Evolutionary conservation across 164 flowering plant species (phyloP), one percentile per base, ranked within the genome.

Genomic region (Cinnamomum chago): DNA sequence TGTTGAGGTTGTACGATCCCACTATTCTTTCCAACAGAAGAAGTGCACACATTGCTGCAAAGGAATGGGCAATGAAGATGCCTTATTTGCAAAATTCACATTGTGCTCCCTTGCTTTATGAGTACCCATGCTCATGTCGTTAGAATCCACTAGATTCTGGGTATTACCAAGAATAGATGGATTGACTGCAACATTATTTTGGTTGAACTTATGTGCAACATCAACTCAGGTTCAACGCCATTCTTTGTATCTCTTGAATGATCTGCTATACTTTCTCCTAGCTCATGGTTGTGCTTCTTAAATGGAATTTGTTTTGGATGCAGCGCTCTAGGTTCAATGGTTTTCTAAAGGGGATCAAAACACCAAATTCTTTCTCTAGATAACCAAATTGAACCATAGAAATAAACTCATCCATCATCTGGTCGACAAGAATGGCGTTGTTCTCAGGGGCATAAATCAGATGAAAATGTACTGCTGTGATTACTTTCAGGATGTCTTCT

Each of bases 251-350:
- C 73, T 77, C 77, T 92, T 20, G 88, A 85, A 69, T 84, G 85
- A 71, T 86, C 88, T 64, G 77, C 79, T 73, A 84, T 80, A 79
- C 76, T 85, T 70, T 83, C 93, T 62, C 78, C 88, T 10, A 88
- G 92, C 84, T 91, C 91, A 50, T 90, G 98, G 78, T 84, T 88
- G 73, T 91, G 88, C 77, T 96, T 90, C 97, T 95, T 27, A 2
- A 27, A 27, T 27, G 28, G 28, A 27, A 27, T 1, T 27, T 27
- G n/a, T 27, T 27, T 27, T 27, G 28, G 28, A 27, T 27, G 28
- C 28, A 27, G 2, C 28, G 2, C 28, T 27, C 28, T 27, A 27
- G 28, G 2, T 1, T 27, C 28, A 27, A 27, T 27, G 28, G 2
- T 2, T 27, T 27, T 27, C 28, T 27, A 0, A 27, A 27, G 28